phyloP scores from a whole-genome alignment of 768 basidiomycete genomes.

The Flagelloscypha sp. region DNA sequence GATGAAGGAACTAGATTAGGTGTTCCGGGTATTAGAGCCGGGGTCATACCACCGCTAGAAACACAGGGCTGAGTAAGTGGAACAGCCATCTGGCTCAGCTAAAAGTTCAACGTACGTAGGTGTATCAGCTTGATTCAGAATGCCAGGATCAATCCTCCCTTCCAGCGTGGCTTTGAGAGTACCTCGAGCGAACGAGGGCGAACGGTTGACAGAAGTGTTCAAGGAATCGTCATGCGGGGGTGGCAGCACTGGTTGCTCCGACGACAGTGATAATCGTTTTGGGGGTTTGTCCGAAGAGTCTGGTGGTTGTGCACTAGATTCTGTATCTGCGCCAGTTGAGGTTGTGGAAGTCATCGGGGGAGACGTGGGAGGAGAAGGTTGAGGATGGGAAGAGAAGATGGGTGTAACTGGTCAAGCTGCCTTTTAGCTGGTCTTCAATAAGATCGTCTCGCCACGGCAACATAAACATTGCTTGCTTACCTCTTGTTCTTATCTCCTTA shows the following conservation, averaged over 20 bases:
- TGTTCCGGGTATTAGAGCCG: too few species aligned
- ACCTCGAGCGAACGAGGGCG: constrained; percentile 12
- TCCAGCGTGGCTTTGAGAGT: constrained; percentile 14
- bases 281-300: constrained; percentile 58
- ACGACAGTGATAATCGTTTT: constrained; percentile 21
- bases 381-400: constrained; percentile 24
- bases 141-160: constrained; percentile 29
- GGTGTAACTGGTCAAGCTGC: too few species aligned
- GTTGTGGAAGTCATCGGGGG: constrained; percentile 17
- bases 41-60: constrained; percentile 20
- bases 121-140: constrained; percentile 44
- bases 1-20: too few species aligned
- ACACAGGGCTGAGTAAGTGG: constrained; percentile 35
- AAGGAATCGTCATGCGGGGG: constrained; percentile 5
- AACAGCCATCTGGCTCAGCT: too few species aligned
- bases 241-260: constrained; percentile 9
- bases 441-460: too few species aligned
- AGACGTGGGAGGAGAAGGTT: constrained; percentile 10
- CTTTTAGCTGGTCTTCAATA: too few species aligned
- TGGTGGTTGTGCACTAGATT: constrained; percentile 32
- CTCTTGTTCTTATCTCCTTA: too few species aligned
- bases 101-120: constrained; percentile 39
- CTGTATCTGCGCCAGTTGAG: constrained; percentile 29
- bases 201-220: constrained; percentile 12
- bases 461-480: too few species aligned